Evolutionary conservation across 352 stramenopile species (phyloP), one percentile per base, ranked within the genome.

Genomic region (Globisporangium emineosum): DNA sequence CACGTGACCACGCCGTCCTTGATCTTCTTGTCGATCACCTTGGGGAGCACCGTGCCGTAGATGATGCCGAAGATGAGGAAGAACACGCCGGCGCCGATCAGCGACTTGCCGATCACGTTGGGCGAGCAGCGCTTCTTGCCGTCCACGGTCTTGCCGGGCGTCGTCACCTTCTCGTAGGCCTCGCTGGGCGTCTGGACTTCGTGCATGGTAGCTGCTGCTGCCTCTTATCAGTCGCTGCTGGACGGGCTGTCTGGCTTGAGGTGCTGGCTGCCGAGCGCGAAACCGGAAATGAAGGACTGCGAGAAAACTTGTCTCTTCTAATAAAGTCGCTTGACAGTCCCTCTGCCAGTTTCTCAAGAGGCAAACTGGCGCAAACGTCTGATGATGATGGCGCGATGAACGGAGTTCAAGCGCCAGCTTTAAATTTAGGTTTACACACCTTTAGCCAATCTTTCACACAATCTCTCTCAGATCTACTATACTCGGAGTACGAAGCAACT

Each of bases 1-100:
- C 76, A 87, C 32, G 75, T 69, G n/a, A 79, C 69, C 49, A 85
- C 78, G 6, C 76, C 74, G 29, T 66, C 59, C 37, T 71, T 50
- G 32, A 87, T 60, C 54, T 78, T 73, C 25, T 62, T 76, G 73
- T 81, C 62, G 29, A 87, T 74, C 25, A 80, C 25, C 33, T 58
- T 66, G 5, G 74, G 66, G 30, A 87, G 29, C 32, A 59, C 74
- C 8, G 66, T 70, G 47, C 74, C 75, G 66, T 81, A 87, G 10
- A 79, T 30, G 57, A 84, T 71, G 33, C 67, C 69, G 60, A 82
- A 40, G 25, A 82, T 45, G 1, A 72, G 67, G 23, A 81, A 15
- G 23, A 86, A 59, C 12, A 55, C 63, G 33, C 76, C 77, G 4
- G 57, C 45, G 54, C 71, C 51, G 40, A 86, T 67, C 32, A 79